phyloP scores from a whole-genome alignment of 164 flowering plant species.

The Hamamelis virginiana region DNA sequence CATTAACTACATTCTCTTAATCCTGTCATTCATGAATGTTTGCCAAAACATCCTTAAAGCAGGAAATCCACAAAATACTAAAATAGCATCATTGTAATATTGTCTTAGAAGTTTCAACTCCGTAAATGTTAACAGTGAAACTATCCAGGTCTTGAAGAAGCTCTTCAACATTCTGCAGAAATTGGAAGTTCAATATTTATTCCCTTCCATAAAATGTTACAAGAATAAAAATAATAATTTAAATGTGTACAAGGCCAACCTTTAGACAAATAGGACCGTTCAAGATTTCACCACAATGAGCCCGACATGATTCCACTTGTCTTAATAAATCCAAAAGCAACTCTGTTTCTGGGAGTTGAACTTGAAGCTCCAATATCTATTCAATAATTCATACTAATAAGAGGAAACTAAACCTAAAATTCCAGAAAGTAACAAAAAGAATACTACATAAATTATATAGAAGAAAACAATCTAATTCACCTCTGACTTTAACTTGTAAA shows the following conservation, averaged over 20 bases:
- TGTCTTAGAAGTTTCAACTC: slow-evolving; percentile 72
- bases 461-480: slow-evolving; percentile 28
- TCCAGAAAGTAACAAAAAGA: not conserved
- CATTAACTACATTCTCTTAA: slow-evolving; percentile 54
- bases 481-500: slow-evolving; percentile 67
- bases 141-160: slow-evolving; percentile 49
- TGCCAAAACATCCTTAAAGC: slow-evolving; percentile 36
- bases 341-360: slow-evolving; percentile 67
- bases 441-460: not conserved
- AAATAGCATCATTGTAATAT: slow-evolving; percentile 52
- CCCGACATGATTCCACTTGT: slow-evolving; percentile 56
- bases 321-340: slow-evolving; percentile 42
- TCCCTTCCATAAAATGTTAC: not conserved
- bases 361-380: slow-evolving; percentile 62
- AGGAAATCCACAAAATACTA: slow-evolving; percentile 62
- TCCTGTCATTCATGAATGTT: slow-evolving; percentile 58
- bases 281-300: slow-evolving; percentile 50
- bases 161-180: slow-evolving; percentile 62
- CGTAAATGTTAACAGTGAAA: slow-evolving; percentile 47
- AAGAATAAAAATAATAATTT: not conserved
- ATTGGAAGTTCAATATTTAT: not conserved
- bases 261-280: slow-evolving; percentile 41
- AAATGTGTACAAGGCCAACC: slow-evolving; percentile 37
- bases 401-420: slow-evolving; percentile 2
- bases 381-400: slow-evolving; percentile 3